Base-by-base conservation (phyloP, 257 asterid species). In the Cynanchum wilfordii region DNA sequence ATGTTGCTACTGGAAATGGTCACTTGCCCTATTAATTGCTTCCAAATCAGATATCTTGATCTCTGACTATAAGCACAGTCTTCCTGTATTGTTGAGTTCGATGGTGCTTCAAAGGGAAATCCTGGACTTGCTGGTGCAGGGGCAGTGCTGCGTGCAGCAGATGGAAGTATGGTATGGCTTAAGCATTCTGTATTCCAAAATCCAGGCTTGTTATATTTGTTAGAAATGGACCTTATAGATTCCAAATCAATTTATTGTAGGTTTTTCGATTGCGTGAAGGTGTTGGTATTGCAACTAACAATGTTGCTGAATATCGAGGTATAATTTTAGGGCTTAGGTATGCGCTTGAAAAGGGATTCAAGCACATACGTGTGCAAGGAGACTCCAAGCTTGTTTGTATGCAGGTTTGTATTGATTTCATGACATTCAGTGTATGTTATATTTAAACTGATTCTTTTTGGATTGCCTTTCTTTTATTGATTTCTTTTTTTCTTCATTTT, bases 81-180 rank as follows among this genome's bases (percentile, higher is more conserved):
- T 75, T 86, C 98, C 49, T 90, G 98, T 76, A 75, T 81, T 82
- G 77, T 93, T 25, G 98, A 90, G 84, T 93, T 93, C 77, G 98
- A 93, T 79, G 98, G 98, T 59, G 95, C 98, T 78, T 90, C 98
- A 74, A 93, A 93, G 84, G 98, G 98, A 64, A 93, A 93, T 73
- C 98, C 98, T 68, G 98, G 98, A 65, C 90, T 80, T 78, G 95
- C 98, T 87, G 98, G 98, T 67, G 98, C 98, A 62, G 98, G 98
- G 67, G 96, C 98, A 2, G 88, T 90, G 69, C 80, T 90, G 40
- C 89, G 92, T 66, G 87, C 94, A 59, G 88, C 91, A 40, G 98
- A 93, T 81, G 97, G 97, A 78, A 93, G 90, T 84, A 77, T 82
- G 96, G 98, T 93, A 85, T 71, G 78, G 69, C 57, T 54, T 38